Base-by-base conservation (phyloP, 2,329 filamentous ascomycete genomes). In the Calonectria leucothoes region DNA sequence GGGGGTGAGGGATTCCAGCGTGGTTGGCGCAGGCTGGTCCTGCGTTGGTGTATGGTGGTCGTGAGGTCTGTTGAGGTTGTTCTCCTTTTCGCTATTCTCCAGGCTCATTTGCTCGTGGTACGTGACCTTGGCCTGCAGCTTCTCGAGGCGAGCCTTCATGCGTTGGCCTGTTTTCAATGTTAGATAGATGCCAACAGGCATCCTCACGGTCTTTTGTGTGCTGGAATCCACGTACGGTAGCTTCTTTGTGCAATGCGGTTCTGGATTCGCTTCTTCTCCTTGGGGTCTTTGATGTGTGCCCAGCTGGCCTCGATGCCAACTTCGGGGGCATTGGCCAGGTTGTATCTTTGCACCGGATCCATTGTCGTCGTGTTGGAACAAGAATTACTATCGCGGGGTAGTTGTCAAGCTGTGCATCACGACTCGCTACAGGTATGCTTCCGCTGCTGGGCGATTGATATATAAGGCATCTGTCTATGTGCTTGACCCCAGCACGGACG, bases 231-330 rank as follows among this genome's bases (percentile, higher is more conserved):
- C 66, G 31, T 39, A 69, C 66, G 66, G 39, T 69, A 69, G 31
- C 66, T 69, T 59, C 66, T 48, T 35, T 69, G 66, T 4, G 66
- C 66, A 29, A 69, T 69, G 42, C 66, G 59, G 55, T 69, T 69
- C 31, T 69, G 66, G 52, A 69, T 61, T 29, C 59, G 63, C 45
- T 69, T 69, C 55, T 69, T 69, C 33, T 69, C 66, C 59, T 69
- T 69, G 23, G 66, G 66, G 29, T 69, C 66, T 15, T 69, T 69
- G 29, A 63, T 51, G 55, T 69, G 39, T 17, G 66, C 66, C 66
- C 66, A 69, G 64, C 48, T 52, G 48, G 64, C 64, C 15, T 66
- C 64, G 35, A 55, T 35, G 33, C 64, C 64, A 20, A 66, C 45
- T 8, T 66, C 64, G 33, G 64, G 29, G 64, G 33, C 64, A n/a